These are phyloP conservation scores for Podosphaera fusca DNA, from an alignment of 2,329 filamentous ascomycete genomes.

Conservation along the genomic window DNA sequence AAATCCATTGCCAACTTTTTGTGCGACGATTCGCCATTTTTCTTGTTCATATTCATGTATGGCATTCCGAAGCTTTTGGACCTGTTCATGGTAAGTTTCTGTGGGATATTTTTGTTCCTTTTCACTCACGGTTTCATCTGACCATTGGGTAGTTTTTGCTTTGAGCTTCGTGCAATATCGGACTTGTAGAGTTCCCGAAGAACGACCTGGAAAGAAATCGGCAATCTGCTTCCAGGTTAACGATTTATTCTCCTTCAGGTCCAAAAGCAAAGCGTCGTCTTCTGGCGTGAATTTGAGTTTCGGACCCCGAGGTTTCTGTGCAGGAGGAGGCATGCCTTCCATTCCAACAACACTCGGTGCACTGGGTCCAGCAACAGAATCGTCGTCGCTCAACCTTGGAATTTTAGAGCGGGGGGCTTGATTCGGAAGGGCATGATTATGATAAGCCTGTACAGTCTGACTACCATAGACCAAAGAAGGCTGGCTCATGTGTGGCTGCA, in stretches of 20 bases:
- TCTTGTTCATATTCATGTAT: conserved; percentile 75
- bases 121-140: conserved; percentile 61
- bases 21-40: conserved; percentile 77
- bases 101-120: too few species aligned
- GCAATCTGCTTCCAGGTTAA: conserved; percentile 95
- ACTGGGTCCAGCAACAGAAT: conserved; percentile 20
- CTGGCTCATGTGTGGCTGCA: conserved; percentile 32
- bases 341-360: conserved; percentile 73
- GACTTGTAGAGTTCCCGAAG: conserved; percentile 76
- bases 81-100: conserved; percentile 23
- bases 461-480: conserved; percentile 27
- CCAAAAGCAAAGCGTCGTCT: conserved; percentile 69
- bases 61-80: conserved; percentile 52
- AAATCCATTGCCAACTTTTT: conserved; percentile 77
- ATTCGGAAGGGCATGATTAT: conserved; percentile 62
- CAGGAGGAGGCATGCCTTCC: conserved; percentile 67
- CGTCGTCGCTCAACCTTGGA: conserved; percentile 32
- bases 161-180: conserved; percentile 90
- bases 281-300: conserved; percentile 89
- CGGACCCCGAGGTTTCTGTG: conserved; percentile 57
- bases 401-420: conserved; percentile 47
- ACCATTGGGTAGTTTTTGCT: conserved; percentile 84
- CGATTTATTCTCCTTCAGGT: conserved; percentile 84
- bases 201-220: conserved; percentile 81
- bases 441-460: conserved; percentile 23